These are phyloP conservation scores for Pleurotus giganteus DNA, from an alignment of 768 basidiomycete species.

Conservation along the genomic window DNA sequence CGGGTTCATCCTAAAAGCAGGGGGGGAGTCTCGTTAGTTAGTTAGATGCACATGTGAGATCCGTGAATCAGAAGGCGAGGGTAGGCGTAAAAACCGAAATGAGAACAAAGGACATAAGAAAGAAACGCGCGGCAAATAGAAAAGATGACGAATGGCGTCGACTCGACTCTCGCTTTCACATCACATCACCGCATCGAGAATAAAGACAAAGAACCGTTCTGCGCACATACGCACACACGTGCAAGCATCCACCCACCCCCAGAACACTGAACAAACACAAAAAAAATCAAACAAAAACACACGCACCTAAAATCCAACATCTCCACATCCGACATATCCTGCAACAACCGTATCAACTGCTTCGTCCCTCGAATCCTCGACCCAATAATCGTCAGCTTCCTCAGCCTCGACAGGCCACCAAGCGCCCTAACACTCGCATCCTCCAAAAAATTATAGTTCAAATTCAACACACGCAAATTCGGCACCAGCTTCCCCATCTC, in stretches of 20 bases:
- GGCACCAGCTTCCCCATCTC: slow-evolving; percentile 67
- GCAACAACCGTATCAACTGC: slow-evolving; percentile 67
- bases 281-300: slow-evolving; percentile 10
- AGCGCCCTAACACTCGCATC: slow-evolving; percentile 64
- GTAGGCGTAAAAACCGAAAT: no score
- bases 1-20: slow-evolving; percentile 77
- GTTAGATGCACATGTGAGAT: no score
- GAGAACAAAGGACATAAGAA: not conserved
- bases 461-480: slow-evolving; percentile 87
- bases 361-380: slow-evolving; percentile 75
- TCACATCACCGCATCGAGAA: not conserved
- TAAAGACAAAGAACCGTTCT: slow-evolving; percentile 12
- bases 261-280: slow-evolving; percentile 13
- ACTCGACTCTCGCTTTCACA: no score
- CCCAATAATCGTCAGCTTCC: slow-evolving; percentile 86
- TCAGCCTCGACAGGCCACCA: slow-evolving; percentile 69
- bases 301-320: slow-evolving; percentile 84
- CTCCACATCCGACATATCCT: slow-evolving; percentile 76
- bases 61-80: slow-evolving; percentile 11
- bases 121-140: not conserved
- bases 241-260: no score
- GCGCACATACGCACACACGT: no score
- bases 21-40: no score
- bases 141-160: not conserved
- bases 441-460: slow-evolving; percentile 96